phyloP scores from a whole-genome alignment of 2,329 filamentous ascomycete species.

The Penicillium fuscoglaucum region DNA sequence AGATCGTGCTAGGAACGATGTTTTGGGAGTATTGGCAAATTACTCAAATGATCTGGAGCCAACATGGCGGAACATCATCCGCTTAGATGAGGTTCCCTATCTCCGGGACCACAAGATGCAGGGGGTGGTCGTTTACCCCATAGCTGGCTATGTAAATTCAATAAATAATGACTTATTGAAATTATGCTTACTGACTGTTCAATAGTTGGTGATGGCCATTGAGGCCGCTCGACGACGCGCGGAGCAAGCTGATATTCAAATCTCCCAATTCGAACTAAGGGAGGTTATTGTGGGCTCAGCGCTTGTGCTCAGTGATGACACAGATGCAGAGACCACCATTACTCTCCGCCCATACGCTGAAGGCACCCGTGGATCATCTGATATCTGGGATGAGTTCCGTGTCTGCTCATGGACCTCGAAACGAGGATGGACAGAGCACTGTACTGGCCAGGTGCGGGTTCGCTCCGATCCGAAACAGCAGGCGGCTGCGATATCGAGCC shows the following conservation, averaged over 20 bases:
- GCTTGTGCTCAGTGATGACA: conserved; percentile 50
- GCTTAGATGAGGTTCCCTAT: conserved; percentile 29
- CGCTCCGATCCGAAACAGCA: conserved; percentile 20
- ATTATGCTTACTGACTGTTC: not conserved
- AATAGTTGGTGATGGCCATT: conserved; percentile 32
- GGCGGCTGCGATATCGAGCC: conserved; percentile 17
- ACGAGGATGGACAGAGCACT: conserved; percentile 32
- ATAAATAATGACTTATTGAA: not conserved
- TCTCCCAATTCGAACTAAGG: conserved; percentile 50
- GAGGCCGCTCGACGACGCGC: conserved; percentile 36
- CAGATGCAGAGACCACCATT: conserved; percentile 53
- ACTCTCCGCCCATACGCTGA: conserved; percentile 44
- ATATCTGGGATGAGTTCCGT: conserved; percentile 31
- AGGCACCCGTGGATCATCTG: conserved; percentile 38
- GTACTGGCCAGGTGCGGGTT: conserved; percentile 30
- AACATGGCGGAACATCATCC: conserved; percentile 31
- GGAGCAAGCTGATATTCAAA: conserved; percentile 29
- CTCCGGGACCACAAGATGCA: conserved; percentile 38
- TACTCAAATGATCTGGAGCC: conserved; percentile 30
- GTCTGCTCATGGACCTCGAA: conserved; percentile 29
- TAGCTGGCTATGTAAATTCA: conserved; percentile 27
- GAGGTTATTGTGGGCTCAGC: conserved; percentile 51
- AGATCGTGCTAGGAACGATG: conserved; percentile 27
- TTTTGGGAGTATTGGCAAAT: conserved; percentile 27
- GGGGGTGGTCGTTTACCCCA: conserved; percentile 25